Base-by-base conservation (phyloP, 768 basidiomycete genomes). In the Agaricus sinodeliciosus region DNA sequence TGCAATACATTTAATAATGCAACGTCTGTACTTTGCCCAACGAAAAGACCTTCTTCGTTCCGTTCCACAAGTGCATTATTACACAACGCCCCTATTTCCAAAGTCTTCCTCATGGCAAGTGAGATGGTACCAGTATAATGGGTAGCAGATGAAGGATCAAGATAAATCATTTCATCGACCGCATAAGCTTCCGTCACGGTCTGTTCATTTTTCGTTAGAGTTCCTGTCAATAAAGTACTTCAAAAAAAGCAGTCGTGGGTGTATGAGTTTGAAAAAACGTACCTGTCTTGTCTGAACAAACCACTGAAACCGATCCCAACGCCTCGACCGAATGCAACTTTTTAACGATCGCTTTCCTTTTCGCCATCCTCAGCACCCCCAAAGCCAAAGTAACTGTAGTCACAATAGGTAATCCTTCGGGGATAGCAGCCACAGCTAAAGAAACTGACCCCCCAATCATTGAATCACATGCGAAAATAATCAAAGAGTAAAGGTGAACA, bases 211-310 rank as follows among this genome's bases (percentile, higher is more conserved):
- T 85, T 93, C 1, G 94, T 98, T 55, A 97, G 69, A 0, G 94
- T 98, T 16, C 94, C 91, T 77, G 16, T 11, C 31, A 31, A 31
- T 3, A 31, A 31, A 31, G 3, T n/a, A 77, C 34, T 25, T 15
- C 15, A 28, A 4, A 15, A 47, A 48, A 15, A 19, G 44, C 15
- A 50, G 22, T 37, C 56, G 40, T 44, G 19, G 16, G 12, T 3
- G 26, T 18, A 37, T 6, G 41, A 31, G 7, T 31, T 31, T 31
- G 11, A 31, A 22, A 44, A 4, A 34, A 34, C 9, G 58, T 77
- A 84, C 91, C 94, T 42, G 95, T 97, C 69, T 97, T 98, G 69
- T 97, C 94, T 3, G 93, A 93, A 63, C 94, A 98, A 57, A 98
- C 94, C 8, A 98, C 94, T n/a, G 89, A 93, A 11, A 97, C 91